phyloP scores from a whole-genome alignment of 805 yeast genomes.

The Brettanomyces sp. region DNA sequence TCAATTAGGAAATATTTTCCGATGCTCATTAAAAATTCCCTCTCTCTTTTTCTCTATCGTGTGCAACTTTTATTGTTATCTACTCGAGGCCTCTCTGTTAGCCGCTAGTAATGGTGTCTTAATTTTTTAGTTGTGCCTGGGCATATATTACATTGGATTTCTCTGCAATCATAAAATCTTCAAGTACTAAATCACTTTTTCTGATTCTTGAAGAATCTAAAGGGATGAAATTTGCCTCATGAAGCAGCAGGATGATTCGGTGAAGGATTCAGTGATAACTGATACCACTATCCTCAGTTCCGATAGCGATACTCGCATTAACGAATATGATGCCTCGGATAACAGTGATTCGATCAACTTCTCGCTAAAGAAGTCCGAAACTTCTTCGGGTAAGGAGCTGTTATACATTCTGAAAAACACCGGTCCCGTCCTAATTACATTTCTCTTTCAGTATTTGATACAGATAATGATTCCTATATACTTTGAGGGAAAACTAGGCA shows the following conservation, averaged over 20 bases:
- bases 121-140: too few relatives aligned
- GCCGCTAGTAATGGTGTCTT: too few relatives aligned
- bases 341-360: not conserved
- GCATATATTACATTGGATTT: too few relatives aligned
- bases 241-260: not conserved
- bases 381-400: slow-evolving; percentile 13
- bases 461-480: slow-evolving; percentile 68
- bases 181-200: too few relatives aligned
- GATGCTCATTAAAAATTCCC: too few relatives aligned
- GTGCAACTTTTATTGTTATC: too few relatives aligned
- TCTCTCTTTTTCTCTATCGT: too few relatives aligned
- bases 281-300: not conserved
- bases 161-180: too few relatives aligned
- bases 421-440: slow-evolving; percentile 55
- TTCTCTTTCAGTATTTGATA: slow-evolving; percentile 56
- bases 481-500: slow-evolving; percentile 61
- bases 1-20: too few relatives aligned
- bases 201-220: too few relatives aligned
- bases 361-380: slow-evolving; percentile 4
- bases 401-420: slow-evolving; percentile 29
- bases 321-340: not conserved
- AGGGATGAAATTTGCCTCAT: too few relatives aligned
- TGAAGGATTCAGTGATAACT: not conserved
- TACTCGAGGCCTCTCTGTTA: too few relatives aligned
- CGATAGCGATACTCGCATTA: not conserved